phyloP scores from a whole-genome alignment of 1,284 basidiomycete species.

The Peniophora sp. region DNA sequence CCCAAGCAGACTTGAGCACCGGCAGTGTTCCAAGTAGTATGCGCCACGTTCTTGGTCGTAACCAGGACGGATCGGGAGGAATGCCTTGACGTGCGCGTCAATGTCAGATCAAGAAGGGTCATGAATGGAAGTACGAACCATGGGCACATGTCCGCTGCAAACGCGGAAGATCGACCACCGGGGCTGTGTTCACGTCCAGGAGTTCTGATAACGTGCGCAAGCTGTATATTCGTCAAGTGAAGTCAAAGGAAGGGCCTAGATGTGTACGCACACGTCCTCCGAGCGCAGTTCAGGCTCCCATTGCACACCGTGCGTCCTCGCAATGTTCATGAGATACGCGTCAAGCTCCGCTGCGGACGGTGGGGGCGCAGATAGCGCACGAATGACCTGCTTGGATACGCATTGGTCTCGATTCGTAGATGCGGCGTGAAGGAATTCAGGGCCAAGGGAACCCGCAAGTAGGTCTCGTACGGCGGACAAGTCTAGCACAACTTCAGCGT shows the following conservation, averaged over 20 bases:
- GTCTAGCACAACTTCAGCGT: slow-evolving; percentile 31
- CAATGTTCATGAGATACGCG: slow-evolving; percentile 44
- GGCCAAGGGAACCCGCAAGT: slow-evolving; percentile 47
- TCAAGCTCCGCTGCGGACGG: slow-evolving; percentile 52
- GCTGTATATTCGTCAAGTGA: slow-evolving; percentile 23
- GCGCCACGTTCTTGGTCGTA: slow-evolving; percentile 70
- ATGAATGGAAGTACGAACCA: slow-evolving; percentile 30
- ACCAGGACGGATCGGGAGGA: slow-evolving; percentile 62
- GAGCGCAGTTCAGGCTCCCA: slow-evolving; percentile 57
- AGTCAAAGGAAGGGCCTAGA: slow-evolving; percentile 5
- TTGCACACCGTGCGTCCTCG: slow-evolving; percentile 41
- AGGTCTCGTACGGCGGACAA: slow-evolving; percentile 45
- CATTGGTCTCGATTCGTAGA: slow-evolving; percentile 41
- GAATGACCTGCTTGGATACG: slow-evolving; percentile 48
- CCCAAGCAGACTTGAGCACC: slow-evolving; percentile 48
- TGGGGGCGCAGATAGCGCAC: slow-evolving; percentile 39
- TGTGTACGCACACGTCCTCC: slow-evolving; percentile 47
- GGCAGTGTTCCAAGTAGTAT: slow-evolving; percentile 58
- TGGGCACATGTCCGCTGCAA: slow-evolving; percentile 48
- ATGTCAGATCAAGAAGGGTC: background rate
- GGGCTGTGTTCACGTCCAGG: slow-evolving; percentile 39
- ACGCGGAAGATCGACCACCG: slow-evolving; percentile 48
- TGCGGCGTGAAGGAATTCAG: slow-evolving; percentile 49
- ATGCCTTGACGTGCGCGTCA: slow-evolving; percentile 37
- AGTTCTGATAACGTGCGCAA: slow-evolving; percentile 49